phyloP scores from a whole-genome alignment of 371 early-diverging fungal genomes.

The Mucor sp. region DNA sequence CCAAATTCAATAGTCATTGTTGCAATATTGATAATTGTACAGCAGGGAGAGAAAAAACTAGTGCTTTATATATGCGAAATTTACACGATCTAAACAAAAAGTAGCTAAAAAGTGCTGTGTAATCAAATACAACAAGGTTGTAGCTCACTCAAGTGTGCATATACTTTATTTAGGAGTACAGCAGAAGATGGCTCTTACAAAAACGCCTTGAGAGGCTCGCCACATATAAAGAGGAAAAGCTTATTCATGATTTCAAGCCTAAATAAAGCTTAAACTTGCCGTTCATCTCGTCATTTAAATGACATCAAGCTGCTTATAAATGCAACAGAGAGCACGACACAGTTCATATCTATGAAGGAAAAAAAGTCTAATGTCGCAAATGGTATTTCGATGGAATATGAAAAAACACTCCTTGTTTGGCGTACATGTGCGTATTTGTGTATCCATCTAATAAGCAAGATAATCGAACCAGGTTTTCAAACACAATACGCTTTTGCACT shows the following conservation, averaged over 20 bases:
- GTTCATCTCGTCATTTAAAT: no score
- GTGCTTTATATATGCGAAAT: neutral
- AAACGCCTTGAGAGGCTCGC: no score
- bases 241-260: no score
- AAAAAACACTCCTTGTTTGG: neutral
- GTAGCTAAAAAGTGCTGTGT: no score
- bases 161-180: no score
- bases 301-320: neutral
- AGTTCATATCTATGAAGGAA: no score
- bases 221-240: no score
- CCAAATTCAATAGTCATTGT: neutral
- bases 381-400: neutral
- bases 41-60: neutral
- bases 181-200: no score
- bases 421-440: neutral
- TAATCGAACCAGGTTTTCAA: neutral
- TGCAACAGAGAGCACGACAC: neutral
- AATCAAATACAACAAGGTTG: no score
- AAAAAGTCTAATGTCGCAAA: neutral
- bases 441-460: neutral
- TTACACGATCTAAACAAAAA: neutral
- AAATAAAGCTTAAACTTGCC: no score
- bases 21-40: neutral
- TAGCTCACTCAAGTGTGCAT: no score
- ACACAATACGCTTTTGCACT: no score